Evolutionary conservation across 169 alveolate genomes (phyloP).

Genomic region (Cryptosporidium bovis): DNA sequence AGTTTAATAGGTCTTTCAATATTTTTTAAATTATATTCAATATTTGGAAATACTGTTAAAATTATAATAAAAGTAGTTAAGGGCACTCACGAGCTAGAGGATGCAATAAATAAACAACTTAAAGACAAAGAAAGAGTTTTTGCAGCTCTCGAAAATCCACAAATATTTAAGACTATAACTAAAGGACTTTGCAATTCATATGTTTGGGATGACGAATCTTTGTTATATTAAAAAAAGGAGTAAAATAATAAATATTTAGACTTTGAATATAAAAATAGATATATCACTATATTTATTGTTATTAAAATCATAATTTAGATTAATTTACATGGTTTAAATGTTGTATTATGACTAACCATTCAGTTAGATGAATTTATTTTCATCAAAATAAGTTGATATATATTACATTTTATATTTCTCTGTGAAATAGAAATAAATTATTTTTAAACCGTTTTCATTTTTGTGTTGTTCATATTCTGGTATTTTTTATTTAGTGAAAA

Average conservation of each 20-base stretch:
- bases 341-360: neutral
- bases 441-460: too few relatives aligned
- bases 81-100: conserved; percentile 91
- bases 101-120: conserved; percentile 92
- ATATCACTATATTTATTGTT: too few relatives aligned
- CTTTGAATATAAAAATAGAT: too few relatives aligned
- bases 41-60: conserved; percentile 88
- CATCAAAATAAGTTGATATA: too few relatives aligned
- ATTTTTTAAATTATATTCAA: conserved; percentile 90
- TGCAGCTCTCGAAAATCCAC: conserved; percentile 95
- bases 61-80: conserved; percentile 80
- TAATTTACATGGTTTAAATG: too few relatives aligned
- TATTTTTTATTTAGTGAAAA: conserved; percentile 8
- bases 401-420: too few relatives aligned
- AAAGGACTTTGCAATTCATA: conserved; percentile 67
- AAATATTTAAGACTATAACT: conserved; percentile 84
- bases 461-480: neutral
- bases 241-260: too few relatives aligned
- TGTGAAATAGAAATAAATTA: too few relatives aligned
- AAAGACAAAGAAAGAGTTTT: conserved; percentile 96
- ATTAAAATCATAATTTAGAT: too few relatives aligned
- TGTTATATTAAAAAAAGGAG: conserved; percentile 1
- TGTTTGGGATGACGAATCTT: conserved; percentile 33
- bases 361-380: neutral
- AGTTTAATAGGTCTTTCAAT: conserved; percentile 95